Evolutionary conservation across 495 filamentous ascomycete species (phyloP).

Genomic region (Xylaria intraflava): DNA sequence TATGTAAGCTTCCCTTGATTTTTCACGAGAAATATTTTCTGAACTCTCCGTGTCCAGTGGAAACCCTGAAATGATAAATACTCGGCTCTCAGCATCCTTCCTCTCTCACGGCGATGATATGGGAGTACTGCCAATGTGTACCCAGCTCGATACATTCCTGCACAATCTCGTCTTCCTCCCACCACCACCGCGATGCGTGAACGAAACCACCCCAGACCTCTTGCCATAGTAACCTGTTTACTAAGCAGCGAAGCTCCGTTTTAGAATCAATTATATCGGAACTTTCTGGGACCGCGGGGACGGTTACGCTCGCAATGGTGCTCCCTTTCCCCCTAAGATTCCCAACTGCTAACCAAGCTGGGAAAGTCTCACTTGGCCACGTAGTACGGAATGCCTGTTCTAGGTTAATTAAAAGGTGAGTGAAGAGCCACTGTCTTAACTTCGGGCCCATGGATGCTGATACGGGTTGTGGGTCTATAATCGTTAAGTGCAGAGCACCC

Average conservation of each 20-base stretch:
- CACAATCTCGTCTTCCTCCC: conserved; percentile 41
- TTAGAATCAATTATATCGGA: conserved; percentile 12
- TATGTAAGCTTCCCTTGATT: background rate
- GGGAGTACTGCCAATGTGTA: conserved; percentile 42
- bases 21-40: background rate
- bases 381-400: conserved; percentile 40
- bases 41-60: too few species aligned
- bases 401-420: conserved; percentile 40
- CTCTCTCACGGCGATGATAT: conserved; percentile 40
- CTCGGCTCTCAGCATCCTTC: background rate
- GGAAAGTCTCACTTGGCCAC: conserved; percentile 37
- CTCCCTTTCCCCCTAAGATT: conserved; percentile 29
- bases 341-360: conserved; percentile 37
- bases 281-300: conserved; percentile 24
- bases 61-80: background rate
- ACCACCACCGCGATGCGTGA: conserved; percentile 42
- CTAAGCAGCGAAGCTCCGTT: conserved; percentile 31
- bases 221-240: conserved; percentile 38
- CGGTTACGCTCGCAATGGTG: conserved; percentile 29
- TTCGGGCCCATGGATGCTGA: conserved; percentile 37
- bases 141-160: conserved; percentile 40
- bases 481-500: conserved; percentile 36
- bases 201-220: conserved; percentile 43
- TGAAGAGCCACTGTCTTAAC: conserved; percentile 42
- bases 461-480: conserved; percentile 43